Evolutionary conservation across 2,329 filamentous ascomycete species (phyloP), one percentile per base, ranked within the genome.

Genomic region (Plenodomus biglobosus): DNA sequence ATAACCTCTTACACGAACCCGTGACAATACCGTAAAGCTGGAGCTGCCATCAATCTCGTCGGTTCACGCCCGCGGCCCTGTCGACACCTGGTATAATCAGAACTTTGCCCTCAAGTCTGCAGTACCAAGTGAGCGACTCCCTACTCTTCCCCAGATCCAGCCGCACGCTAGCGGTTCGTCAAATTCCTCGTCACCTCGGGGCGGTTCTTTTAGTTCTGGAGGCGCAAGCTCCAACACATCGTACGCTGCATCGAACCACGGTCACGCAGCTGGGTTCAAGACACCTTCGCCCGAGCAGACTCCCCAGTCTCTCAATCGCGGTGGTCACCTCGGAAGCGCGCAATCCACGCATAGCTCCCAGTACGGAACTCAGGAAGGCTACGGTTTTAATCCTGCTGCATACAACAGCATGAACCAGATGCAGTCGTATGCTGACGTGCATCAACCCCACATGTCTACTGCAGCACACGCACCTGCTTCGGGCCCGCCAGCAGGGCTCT

Each of bases 21-120:
- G 55, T 49, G 40, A 52, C 70, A 78, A 84, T 77, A 87, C 85
- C 88, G 89, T 84, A 86, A 94, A 92, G 81, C 90, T 95, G 90
- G 90, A 92, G 88, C 85, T 92, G 75, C 88, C 89, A 78, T 88
- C 88, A 77, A 87, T 91, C 71, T 87, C 87, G 70, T 85, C 89
- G 79, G 84, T 88, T 78, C 86, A 89, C 76, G 84, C 85, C 82
- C 86, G 88, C 84, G 86, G 86, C 79, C 80, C 81, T 70, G 80
- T 82, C 75, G 86, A 92, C 76, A 79, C 79, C 73, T 90, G 84
- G 76, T 88, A 86, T 76, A 85, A 85, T 75, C 77, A 80, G 70
- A 81, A 86, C 76, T 81, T 83, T 69, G 73, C 78, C 59, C 82
- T 86, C 72, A 82, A 83, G 72, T 78, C 80, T 65, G 74, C 84